Evolutionary conservation across 1,284 basidiomycete species (phyloP).

Genomic region (Leccinum pachyderme): DNA sequence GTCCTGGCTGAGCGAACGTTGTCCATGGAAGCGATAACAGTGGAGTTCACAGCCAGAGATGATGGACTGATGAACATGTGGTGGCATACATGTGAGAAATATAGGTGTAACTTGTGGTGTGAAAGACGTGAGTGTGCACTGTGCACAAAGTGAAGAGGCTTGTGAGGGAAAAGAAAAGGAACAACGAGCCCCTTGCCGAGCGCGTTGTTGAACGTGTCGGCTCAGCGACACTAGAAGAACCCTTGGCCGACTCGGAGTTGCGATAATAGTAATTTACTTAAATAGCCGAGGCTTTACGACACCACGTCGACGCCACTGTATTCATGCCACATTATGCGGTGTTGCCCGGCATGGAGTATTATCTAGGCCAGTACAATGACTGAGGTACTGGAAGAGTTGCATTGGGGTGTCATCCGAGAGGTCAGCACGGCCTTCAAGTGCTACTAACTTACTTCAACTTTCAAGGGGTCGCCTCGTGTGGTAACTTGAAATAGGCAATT

Average conservation of each 20-base stretch:
- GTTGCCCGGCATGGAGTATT: conserved; percentile 7
- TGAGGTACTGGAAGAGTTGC: conserved; percentile 4
- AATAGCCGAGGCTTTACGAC: conserved; percentile 25
- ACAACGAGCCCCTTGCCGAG: conserved; percentile 16
- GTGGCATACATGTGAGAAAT: conserved; percentile 28
- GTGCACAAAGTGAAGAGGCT: conserved; percentile 18
- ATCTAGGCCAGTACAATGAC: conserved; percentile 4
- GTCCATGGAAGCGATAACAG: conserved; percentile 7
- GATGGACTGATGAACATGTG: conserved; percentile 28
- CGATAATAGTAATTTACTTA: conserved; percentile 11
- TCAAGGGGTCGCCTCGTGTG: too few species aligned
- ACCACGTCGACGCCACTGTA: conserved; percentile 14
- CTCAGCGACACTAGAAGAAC: too few species aligned
- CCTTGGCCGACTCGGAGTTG: too few species aligned
- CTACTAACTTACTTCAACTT: neutral
- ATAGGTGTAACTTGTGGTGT: conserved; percentile 17
- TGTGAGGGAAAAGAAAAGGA: conserved; percentile 7
- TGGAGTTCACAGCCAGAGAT: conserved; percentile 19
- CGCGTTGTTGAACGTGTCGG: neutral
- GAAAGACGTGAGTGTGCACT: conserved; percentile 18
- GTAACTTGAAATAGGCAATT: too few species aligned
- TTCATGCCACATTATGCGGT: conserved; percentile 9
- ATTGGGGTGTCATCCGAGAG: conserved; percentile 8
- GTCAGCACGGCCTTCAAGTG: neutral
- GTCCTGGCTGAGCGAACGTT: conserved; percentile 6